Evolutionary conservation across 2,329 filamentous ascomycete species (phyloP), one percentile per base, ranked within the genome.

Genomic region (Neofusicoccum cordaticola): DNA sequence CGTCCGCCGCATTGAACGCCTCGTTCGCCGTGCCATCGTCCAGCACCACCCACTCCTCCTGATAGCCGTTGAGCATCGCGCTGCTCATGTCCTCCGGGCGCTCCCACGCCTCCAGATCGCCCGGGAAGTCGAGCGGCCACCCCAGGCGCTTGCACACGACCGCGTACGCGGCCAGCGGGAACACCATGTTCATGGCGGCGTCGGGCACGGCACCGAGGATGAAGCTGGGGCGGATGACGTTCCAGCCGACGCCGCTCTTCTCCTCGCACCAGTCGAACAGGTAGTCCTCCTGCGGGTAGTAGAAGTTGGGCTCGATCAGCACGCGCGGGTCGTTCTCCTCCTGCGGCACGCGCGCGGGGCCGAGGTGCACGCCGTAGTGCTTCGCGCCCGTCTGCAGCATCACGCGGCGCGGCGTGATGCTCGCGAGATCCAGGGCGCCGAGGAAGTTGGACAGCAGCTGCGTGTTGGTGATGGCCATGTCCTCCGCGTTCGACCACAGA

Each of bases 271-370:
- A 85, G 1, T 73, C 69, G 57, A 71, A 76, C 1, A 86, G 75
- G 3, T 74, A 71, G 66, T 85, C 82, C 73, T 85, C 83, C 72
- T 86, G 83, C 0, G 77, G 71, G 67, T 84, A 85, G 76, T 85
- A 86, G 72, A 86, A 85, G 71, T 85, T 85, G 1, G 80, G 78
- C 64, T 81, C 80, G 0, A 82, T 73, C 5, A 70, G 69, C 3
- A 81, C 72, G 11, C 82, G 75, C 3, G 79, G 77, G 65, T 82
- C 80, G 8, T 74, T 75, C 69, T 85, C 83, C 61, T 81, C 76
- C 48, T 78, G 77, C 0, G 82, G 83, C 2, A 75, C 74, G 1
- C 74, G 69, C 0, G 75, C 68, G 0, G 80, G 81, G 2, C 82
- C 82, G 35, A 83, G 74, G 66, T 85, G 82, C 3, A 82, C 69